Evolutionary conservation across 495 filamentous ascomycete genomes (phyloP), one percentile per base, ranked within the genome.

Genomic region (Neurospora hispaniola): DNA sequence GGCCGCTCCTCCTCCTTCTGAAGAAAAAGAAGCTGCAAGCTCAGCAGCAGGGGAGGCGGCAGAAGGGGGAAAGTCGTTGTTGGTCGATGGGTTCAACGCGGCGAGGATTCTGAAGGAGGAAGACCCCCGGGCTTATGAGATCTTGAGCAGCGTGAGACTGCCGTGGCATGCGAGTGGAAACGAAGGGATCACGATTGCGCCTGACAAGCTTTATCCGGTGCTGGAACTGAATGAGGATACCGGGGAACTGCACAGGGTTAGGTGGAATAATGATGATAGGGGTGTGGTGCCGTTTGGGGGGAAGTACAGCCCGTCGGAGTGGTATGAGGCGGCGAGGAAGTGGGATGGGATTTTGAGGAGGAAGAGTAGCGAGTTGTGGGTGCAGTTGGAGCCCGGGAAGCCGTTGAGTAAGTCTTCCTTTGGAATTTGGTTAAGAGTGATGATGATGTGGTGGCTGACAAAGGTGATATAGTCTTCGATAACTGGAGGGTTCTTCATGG

Each of bases 401-500:
- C 86, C 90, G n/a, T 72, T 97, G 42, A 90, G 92, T 94, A 82
- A 79, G 89, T 82, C 18, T 39, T 69, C 43, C 23, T 2, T 7
- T 7, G 7, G 6, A 5, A 39, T 39, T 39, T 46, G n/a, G 43
- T 10, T 46, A 18, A 5, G 23, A n/a, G 9, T 20, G 42, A 43
- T 40, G 41, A 10, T 70, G 9, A 69, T 38, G 43, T 16, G 23
- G 23, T 35, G 12, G 41, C 74, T 73, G 48, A 73, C 70, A 14
- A 0, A 5, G 43, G 4, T 41, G 4, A 14, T n/a, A 14, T n/a
- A 93, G 90, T 97, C 23, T 97, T 98, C 79, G 93, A 98, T 80
- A 98, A 98, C 78, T 98, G 94, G 94, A 87, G 95, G 73, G 93
- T 97, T 72, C 81, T 98, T 68, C 95, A 98, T 80, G 95, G 94